Percentiles rank a stretch among this genome's conserved stretches.
These are phyloP conservation scores for Nicotiana tomentosiformis DNA, from an alignment of 257 asterid species.

Conservation along the genomic window DNA sequence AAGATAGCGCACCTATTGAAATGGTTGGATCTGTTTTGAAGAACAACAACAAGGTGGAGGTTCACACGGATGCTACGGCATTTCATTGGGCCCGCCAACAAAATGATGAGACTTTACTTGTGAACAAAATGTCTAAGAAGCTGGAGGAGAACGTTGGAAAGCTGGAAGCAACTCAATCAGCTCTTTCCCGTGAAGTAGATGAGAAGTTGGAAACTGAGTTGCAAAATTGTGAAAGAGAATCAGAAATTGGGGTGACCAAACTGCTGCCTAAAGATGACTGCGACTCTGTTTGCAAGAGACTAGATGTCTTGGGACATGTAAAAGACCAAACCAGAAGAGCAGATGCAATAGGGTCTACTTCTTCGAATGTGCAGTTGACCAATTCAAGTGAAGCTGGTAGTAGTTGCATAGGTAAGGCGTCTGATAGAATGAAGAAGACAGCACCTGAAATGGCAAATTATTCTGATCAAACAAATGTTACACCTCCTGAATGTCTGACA, in stretches of 20 bases:
- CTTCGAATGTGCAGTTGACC: conserved; percentile 19
- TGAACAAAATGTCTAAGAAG: conserved; percentile 21
- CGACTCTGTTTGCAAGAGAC: conserved; percentile 21
- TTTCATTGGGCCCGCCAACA: conserved; percentile 19
- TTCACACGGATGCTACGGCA: not conserved
- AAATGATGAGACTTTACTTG: conserved; percentile 12
- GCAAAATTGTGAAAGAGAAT: conserved; percentile 17
- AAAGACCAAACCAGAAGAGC: conserved; percentile 3
- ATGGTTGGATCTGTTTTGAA: conserved; percentile 15
- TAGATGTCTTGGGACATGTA: conserved; percentile 27
- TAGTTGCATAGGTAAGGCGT: conserved; percentile 21
- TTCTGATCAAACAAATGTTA: conserved; percentile 20
- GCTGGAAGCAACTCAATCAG: conserved; percentile 23
- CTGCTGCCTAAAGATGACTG: conserved; percentile 26
- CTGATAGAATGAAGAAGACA: conserved; percentile 16
- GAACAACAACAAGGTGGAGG: conserved; percentile 9
- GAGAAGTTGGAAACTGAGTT: conserved; percentile 22
- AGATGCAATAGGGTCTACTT: conserved; percentile 17
- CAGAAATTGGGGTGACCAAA: conserved; percentile 22
- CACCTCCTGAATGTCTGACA: conserved; percentile 14
- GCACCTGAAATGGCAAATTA: conserved; percentile 22
- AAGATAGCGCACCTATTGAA: conserved; percentile 28
- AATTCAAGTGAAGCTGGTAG: conserved; percentile 27
- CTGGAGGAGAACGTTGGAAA: conserved; percentile 20
- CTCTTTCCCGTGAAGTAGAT: conserved; percentile 27